phyloP scores from a whole-genome alignment of 768 basidiomycete species.

The Leccinum rimulosum region DNA sequence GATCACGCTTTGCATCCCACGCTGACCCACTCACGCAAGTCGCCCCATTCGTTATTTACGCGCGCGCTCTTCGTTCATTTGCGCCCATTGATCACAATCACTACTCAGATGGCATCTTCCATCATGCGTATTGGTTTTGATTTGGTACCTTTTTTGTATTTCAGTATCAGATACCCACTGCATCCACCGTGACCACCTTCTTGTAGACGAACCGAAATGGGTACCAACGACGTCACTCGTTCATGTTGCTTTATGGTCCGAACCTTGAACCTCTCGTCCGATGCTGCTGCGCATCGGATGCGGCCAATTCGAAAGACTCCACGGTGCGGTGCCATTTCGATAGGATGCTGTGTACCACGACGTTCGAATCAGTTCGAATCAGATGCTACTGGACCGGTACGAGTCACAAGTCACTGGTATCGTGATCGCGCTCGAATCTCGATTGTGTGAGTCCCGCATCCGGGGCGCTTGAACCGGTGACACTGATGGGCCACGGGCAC shows the following conservation, averaged over 20 bases:
- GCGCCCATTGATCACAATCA: not conserved
- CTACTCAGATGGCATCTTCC: not conserved
- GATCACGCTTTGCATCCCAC: conserved; percentile 8
- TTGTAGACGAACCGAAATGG: conserved; percentile 5
- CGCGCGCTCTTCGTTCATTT: not conserved
- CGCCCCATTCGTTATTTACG: not conserved
- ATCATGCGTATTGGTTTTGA: conserved; percentile 3
- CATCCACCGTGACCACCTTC: not conserved
- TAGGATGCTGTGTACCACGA: not conserved
- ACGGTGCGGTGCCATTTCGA: not conserved
- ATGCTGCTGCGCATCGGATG: not conserved
- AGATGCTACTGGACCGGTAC: not conserved
- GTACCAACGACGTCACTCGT: not conserved
- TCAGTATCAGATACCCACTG: not conserved
- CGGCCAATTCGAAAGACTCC: not conserved
- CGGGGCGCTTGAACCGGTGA: not conserved
- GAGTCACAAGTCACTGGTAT: not conserved
- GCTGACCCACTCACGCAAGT: not conserved
- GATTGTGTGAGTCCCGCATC: not conserved
- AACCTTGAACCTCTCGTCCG: not conserved
- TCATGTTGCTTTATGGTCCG: not conserved
- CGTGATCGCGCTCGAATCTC: not conserved
- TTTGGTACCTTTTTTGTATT: not conserved
- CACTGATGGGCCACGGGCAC: not conserved
- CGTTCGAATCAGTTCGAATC: not conserved